Evolutionary conservation across 352 stramenopile species (phyloP), one percentile per base, ranked within the genome.

Genomic region (Plasmopara viticola): DNA sequence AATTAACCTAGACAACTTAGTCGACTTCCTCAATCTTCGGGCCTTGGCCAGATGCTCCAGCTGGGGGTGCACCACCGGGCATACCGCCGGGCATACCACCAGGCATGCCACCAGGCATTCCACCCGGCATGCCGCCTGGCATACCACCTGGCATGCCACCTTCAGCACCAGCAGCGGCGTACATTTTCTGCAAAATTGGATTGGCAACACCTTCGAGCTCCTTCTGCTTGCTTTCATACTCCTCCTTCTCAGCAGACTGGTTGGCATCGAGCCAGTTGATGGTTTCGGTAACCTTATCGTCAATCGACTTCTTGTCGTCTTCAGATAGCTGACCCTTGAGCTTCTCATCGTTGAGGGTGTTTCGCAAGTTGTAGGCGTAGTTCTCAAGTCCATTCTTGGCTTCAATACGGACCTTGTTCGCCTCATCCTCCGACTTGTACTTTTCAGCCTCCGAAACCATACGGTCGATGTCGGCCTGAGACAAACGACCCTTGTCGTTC

Each of bases 221-320:
- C 82, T 99, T 99, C 73, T 98, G 93, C 87, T 99, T 97, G 14
- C 53, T 80, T 58, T 94, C 83, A 58, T 95, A 98, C 66, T 99
- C 96, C 25, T 98, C 95, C 74, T 98, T 97, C 60, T 98, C 94
- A n/a, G 91, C 88, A 71, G 98, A 94, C 68, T 96, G 82, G 80
- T 99, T 98, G 70, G 98, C 94, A 62, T 99, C 97, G 37, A 99
- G 80, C 97, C 97, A 99, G 72, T 99, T 96, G 72, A 99, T 90
- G 57, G 91, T 92, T 54, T 99, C 97, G 62, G 66, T 76, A 54
- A 94, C 84, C 76, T 95, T 97, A 71, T 99, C 94, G 46, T 96
- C 94, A 51, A 95, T 90, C 30, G 84, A 84, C 47, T 99, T 89
- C 80, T 98, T 98, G 69, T 98, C 95, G 41, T n/a, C n/a, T n/a